Percentiles rank a stretch among this genome's conserved stretches.
phyloP scores from a whole-genome alignment of 1,284 basidiomycete species.

The Puccinia polysora region DNA sequence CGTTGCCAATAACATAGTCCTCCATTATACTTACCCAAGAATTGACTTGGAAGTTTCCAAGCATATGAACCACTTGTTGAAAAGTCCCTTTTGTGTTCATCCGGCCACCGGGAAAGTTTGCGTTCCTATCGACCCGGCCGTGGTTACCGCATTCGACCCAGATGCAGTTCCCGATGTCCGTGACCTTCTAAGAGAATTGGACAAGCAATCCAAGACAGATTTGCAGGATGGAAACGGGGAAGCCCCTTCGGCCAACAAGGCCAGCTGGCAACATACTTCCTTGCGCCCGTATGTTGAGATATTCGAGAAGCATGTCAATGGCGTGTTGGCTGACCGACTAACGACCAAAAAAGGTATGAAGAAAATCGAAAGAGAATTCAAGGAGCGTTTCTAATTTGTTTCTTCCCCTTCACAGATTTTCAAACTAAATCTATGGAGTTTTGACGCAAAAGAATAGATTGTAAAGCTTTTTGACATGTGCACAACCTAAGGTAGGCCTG shows the following conservation, averaged over 20 bases:
- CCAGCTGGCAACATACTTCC: constrained; percentile 58
- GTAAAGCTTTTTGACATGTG: too few species aligned
- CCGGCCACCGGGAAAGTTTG: constrained; percentile 86
- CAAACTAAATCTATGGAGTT: too few species aligned
- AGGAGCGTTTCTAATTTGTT: too few species aligned
- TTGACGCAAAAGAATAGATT: too few species aligned
- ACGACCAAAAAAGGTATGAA: constrained; percentile 47
- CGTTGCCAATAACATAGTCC: constrained; percentile 65
- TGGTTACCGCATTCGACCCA: constrained; percentile 81
- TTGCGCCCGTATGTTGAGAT: constrained; percentile 85
- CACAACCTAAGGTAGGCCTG: too few species aligned
- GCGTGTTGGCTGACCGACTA: constrained; percentile 55
- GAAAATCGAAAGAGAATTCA: too few species aligned
- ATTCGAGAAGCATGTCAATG: constrained; percentile 67
- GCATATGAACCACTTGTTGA: constrained; percentile 94
- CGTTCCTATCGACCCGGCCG: constrained; percentile 77
- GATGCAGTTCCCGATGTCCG: constrained; percentile 76
- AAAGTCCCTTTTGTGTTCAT: constrained; percentile 94
- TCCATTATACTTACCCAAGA: constrained; percentile 94
- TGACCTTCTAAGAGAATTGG: constrained; percentile 73
- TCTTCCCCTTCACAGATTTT: too few species aligned
- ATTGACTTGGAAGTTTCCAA: constrained; percentile 96
- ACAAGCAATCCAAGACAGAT: constrained; percentile 52
- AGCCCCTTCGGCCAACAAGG: constrained; percentile 4
- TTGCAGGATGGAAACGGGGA: constrained; percentile 52